Conservation (phyloP, 768 basidiomycete genomes). For the Plicaturopsis crispa region DNA sequence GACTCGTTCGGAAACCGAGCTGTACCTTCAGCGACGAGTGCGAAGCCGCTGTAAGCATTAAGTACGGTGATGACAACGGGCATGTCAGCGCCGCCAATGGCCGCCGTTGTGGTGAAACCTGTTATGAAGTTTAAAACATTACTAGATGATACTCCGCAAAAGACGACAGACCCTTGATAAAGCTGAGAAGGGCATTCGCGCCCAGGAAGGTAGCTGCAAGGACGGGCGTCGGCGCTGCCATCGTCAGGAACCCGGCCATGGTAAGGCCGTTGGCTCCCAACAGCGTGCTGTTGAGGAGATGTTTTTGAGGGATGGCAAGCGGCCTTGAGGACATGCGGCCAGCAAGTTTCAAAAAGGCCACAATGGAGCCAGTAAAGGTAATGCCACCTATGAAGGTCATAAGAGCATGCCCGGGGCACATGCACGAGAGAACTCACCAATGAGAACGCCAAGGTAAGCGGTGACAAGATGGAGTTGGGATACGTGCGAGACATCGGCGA, state of each 20-base stretch:
- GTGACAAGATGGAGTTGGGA: constrained; percentile 73
- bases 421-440: constrained; percentile 38
- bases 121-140: constrained; percentile 76
- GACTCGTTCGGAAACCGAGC: no score
- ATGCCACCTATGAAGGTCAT: constrained; percentile 47
- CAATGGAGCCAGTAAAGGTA: constrained; percentile 85
- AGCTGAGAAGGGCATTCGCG: constrained; percentile 67
- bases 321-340: constrained; percentile 76
- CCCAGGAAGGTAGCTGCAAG: constrained; percentile 76
- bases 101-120: constrained; percentile 81
- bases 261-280: constrained; percentile 63
- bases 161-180: no score
- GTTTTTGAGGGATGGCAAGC: constrained; percentile 66
- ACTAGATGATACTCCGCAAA: no score
- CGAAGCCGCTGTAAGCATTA: constrained; percentile 88
- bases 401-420: constrained; percentile 1
- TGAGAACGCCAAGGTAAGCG: constrained; percentile 80
- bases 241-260: constrained; percentile 71
- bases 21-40: constrained; percentile 79
- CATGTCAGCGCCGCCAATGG: constrained; percentile 94
- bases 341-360: constrained; percentile 84
- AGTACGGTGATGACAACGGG: constrained; percentile 88
- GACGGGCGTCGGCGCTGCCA: constrained; percentile 61
- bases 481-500: constrained; percentile 62
- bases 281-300: constrained; percentile 66